Base-by-base conservation (phyloP, 179 eudicot genomes). In the Nepenthes alata region DNA sequence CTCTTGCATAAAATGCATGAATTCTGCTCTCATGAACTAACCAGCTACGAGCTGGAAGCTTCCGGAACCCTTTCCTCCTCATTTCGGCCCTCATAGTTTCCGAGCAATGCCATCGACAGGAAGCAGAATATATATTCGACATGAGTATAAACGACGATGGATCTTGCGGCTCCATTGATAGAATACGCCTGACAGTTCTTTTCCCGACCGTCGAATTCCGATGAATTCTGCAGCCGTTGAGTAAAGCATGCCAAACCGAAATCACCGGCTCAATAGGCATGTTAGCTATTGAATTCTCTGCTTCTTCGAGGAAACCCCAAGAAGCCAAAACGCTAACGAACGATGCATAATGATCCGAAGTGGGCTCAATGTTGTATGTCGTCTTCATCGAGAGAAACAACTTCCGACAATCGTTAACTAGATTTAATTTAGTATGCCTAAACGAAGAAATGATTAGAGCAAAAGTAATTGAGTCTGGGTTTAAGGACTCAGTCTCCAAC, bases 101-200 rank as follows among this genome's bases (percentile, higher is more conserved):
- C 37, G 98, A 73, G 61, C 83, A 79, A 53, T 93, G 80, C 98
- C 96, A 93, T 78, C 89, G 78, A 61, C 93, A 88, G 37, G 98
- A 84, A 11, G 87, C 85, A 41, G 98, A 83, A 60, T 79, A 82
- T 55, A 93, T 75, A 71, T 93, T 93, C 2, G 95, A 80, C 65
- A 75, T 59, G 9, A 93, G 88, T 39, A 86, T 74, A 67, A 61
- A 86, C 0, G 93, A 77, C 5, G 93, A 85, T 12, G 95, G 76
- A 66, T 89, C 87, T 48, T 74, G 62, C 12, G 96, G 96, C 62
- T 81, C 78, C 53, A 77, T 45, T 47, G 68, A 77, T 58, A 86
- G 90, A 71, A 93, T 81, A 34, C 68, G 76, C 72, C 85, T 83
- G 10, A 75, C 80, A 59, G 77, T 84, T 62, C 77, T 69, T 67